These are phyloP conservation scores for Pseudohalonectria lignicola DNA, from an alignment of 2,329 filamentous ascomycete genomes.

Conservation along the genomic window DNA sequence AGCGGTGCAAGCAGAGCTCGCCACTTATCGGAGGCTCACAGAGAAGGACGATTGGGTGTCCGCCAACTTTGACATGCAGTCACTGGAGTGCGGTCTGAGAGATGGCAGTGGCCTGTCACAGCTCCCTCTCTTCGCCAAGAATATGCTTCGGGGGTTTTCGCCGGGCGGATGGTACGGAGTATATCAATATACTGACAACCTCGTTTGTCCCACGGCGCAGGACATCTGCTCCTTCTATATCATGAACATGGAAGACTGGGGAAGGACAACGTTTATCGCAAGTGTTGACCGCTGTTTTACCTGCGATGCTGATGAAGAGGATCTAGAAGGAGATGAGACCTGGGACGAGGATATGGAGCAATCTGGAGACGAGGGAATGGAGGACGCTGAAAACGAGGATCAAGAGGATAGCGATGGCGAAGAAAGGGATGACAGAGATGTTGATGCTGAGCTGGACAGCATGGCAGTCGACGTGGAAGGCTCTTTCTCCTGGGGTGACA, in stretches of 20 bases:
- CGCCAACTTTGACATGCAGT: not conserved
- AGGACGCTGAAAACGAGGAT: not conserved
- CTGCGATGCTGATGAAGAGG: not conserved
- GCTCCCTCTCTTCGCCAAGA: not conserved
- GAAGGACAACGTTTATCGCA: not conserved
- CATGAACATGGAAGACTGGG: constrained; percentile 4
- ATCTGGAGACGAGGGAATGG: not conserved
- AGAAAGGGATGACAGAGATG: too few relatives aligned
- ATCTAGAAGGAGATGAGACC: too few relatives aligned
- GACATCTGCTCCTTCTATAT: constrained; percentile 1
- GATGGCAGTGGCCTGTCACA: not conserved
- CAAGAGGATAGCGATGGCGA: too few relatives aligned
- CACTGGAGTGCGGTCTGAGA: not conserved
- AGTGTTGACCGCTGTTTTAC: too few relatives aligned
- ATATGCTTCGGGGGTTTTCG: not conserved
- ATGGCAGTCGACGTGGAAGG: too few relatives aligned
- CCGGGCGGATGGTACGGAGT: not conserved
- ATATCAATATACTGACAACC: too few relatives aligned
- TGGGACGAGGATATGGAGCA: not conserved
- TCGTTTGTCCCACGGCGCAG: too few relatives aligned
- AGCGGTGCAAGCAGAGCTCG: constrained; percentile 2
- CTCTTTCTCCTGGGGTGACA: too few relatives aligned
- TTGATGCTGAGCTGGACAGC: too few relatives aligned
- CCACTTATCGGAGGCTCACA: constrained; percentile 1
- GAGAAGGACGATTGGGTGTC: constrained; percentile 1